These are phyloP conservation scores for Plasmodium knowlesi DNA, from an alignment of 169 alveolate genomes.

Conservation along the genomic window DNA sequence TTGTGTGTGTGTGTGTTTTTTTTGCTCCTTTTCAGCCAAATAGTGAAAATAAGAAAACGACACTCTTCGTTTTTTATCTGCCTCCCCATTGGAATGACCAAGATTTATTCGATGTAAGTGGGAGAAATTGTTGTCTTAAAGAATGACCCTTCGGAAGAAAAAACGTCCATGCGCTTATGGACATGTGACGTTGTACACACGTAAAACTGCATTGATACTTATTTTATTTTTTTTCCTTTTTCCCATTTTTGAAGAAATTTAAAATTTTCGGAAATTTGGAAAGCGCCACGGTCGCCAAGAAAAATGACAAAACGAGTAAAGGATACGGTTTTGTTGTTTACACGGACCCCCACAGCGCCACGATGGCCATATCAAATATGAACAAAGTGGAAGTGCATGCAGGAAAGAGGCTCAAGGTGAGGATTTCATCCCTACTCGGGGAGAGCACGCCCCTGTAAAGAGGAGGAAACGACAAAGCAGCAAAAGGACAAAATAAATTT, in stretches of 20 bases:
- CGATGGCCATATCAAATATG: constrained; percentile 89
- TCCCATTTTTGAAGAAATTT: constrained; percentile 26
- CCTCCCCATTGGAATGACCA: constrained; percentile 93
- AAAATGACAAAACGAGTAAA: constrained; percentile 73
- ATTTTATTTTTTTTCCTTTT: background rate
- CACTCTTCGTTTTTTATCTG: constrained; percentile 91
- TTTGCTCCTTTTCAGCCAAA: constrained; percentile 5
- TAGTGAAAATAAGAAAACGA: constrained; percentile 64
- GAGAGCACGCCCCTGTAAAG: background rate
- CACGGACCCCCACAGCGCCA: constrained; percentile 90
- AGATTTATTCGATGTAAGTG: constrained; percentile 80
- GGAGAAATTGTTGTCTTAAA: background rate
- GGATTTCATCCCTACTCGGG: background rate
- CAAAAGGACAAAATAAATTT: background rate
- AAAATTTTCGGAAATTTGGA: constrained; percentile 70
- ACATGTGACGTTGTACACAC: background rate
- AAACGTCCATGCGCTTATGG: background rate
- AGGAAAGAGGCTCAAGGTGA: constrained; percentile 69
- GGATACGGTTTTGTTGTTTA: constrained; percentile 93
- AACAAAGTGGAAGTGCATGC: constrained; percentile 75
- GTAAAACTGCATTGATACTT: background rate
- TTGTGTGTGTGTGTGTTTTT: background rate
- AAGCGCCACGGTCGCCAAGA: constrained; percentile 71
- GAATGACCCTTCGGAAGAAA: background rate
- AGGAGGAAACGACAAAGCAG: background rate